Base-by-base conservation (phyloP, 257 asterid genomes). In the Jacaranda mimosifolia region DNA sequence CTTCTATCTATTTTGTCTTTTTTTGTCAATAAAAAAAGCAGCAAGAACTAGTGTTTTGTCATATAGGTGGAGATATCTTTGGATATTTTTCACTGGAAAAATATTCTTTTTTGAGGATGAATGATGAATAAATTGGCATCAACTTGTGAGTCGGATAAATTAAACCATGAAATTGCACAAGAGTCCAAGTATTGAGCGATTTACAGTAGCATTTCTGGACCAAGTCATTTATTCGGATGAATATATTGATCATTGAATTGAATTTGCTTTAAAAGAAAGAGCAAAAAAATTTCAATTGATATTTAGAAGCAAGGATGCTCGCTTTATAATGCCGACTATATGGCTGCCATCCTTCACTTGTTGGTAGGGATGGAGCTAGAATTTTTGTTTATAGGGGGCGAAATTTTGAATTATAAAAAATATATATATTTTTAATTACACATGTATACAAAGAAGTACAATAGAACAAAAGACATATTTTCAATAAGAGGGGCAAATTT, bases 41-140 rank as follows among this genome's bases (percentile, higher is more conserved):
- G 63, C 35, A 56, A n/a, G 63, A n/a, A 56, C 63, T n/a, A n/a
- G 63, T 56, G 63, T 56, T n/a, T 35, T 56, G 35, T 56, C 63
- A 18, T 4, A 10, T 56, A 56, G 63, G 8, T 56, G 63, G 63
- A 56, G 63, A 56, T 56, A n/a, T 56, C 63, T 56, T 56, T 56
- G 63, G 63, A 56, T 35, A 0, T 56, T 56, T 56, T 56, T 56
- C 63, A 1, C 1, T 6, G 63, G 63, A 9, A 0, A n/a, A 0
- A 56, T 56, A 4, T 6, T 5, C 35, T 56, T 56, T 18, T 0
- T 17, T 18, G 35, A 56, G 4, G 63, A 56, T 56, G 63, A 56
- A 56, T n/a, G 63, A 35, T 1, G 12, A 56, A n/a, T 17, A 18
- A n/a, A 56, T 4, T 56, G 35, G 32, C 8, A 2, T n/a, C 3